Base-by-base conservation (phyloP, 2,329 filamentous ascomycete species). In the Nemania sp. region DNA sequence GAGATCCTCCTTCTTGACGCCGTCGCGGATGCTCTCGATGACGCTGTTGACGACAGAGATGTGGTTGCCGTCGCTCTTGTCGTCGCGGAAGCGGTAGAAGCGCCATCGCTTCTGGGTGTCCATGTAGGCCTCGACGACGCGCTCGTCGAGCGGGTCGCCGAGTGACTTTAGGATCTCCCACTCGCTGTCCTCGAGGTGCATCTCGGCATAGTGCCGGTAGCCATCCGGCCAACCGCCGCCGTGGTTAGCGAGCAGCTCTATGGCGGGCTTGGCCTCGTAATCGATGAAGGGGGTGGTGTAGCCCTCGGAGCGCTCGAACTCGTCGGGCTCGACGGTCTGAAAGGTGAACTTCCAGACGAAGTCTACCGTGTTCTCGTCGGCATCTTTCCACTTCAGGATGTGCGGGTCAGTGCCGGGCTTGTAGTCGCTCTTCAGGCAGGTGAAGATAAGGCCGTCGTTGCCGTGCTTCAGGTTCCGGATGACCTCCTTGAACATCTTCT, bases 341-440 rank as follows among this genome's bases (percentile, higher is more conserved):
- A 98, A 98, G 13, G 87, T 85, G 51, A 99, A 86, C 59, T 88
- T 88, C 74, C 98, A 86, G 49, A 92, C 88, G 79, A 97, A 98
- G 79, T 99, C 96, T 73, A 99, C 89, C 0, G 94, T 97, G 82
- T 99, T 99, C 79, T 99, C 96, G 72, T 93, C 86, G 3, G 93
- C 93, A 0, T 95, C 94, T 81, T 99, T 99, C 96, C 96, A 99
- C 80, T 99, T 99, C 45, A 99, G 84, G 70, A 98, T 99, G 79
- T 97, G 91, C 57, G 89, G 88, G 80, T 99, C 96, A 13, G 96
- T 99, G 73, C 96, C 96, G 72, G 92, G 91, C 74, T 91, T 90
- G 83, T 99, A 99, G 10, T 91, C 87, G 20, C 93, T 93, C 74
- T 89, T 91, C 71, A 93, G 90, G 82, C 95, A 97, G n/a, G 96